These are phyloP conservation scores for Sideroxylon spinosum DNA, from an alignment of 179 eudicot species.

Conservation along the genomic window DNA sequence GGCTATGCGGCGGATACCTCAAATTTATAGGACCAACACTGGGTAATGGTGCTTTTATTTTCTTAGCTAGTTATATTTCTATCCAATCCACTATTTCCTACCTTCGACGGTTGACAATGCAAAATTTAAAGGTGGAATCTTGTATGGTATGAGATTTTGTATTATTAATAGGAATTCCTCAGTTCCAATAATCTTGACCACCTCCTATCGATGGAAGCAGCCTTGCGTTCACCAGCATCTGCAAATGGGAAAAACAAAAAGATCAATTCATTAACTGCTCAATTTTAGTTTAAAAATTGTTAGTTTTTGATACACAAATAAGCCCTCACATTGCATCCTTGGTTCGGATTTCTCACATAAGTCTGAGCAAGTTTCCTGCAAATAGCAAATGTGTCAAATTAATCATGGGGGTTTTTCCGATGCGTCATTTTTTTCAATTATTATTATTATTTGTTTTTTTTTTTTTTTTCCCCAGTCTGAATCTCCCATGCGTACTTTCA, in stretches of 20 bases:
- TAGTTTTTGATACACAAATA: background rate
- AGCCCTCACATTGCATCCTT: slow-evolving; percentile 52
- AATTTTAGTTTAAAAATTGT: background rate
- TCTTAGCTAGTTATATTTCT: no score
- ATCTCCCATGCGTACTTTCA: no score
- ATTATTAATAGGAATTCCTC: background rate
- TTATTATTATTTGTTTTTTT: background rate
- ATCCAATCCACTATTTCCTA: no score
- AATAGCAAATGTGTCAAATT: background rate
- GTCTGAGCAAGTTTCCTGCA: slow-evolving; percentile 84
- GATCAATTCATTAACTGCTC: background rate
- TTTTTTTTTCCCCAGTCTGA: no score
- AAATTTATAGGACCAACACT: no score
- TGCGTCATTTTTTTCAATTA: background rate
- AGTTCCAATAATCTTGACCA: slow-evolving; percentile 68
- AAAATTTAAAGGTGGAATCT: no score
- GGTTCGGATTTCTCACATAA: slow-evolving; percentile 64
- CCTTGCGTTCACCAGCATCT: slow-evolving; percentile 55
- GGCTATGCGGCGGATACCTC: no score
- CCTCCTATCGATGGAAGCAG: slow-evolving; percentile 50
- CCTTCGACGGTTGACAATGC: no score
- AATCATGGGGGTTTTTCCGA: background rate
- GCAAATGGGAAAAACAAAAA: slow-evolving; percentile 22
- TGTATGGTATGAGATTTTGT: background rate
- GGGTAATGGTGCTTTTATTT: no score